These are phyloP conservation scores for Sarocladium strictum DNA, from an alignment of 2,329 filamentous ascomycete species.

Conservation along the genomic window DNA sequence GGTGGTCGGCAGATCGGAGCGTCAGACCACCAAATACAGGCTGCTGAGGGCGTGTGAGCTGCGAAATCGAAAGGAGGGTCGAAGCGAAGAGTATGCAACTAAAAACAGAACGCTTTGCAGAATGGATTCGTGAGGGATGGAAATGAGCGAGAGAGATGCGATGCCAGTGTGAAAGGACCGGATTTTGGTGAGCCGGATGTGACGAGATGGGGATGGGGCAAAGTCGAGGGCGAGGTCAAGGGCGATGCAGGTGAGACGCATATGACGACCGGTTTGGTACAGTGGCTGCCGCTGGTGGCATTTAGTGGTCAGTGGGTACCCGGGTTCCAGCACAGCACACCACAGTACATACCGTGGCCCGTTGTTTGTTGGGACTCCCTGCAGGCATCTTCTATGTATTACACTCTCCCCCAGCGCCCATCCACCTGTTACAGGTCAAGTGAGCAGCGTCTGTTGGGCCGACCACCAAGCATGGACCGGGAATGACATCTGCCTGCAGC, in stretches of 20 bases:
- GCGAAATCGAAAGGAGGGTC: not conserved
- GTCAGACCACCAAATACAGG: too few relatives aligned
- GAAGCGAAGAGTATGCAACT: not conserved
- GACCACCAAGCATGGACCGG: too few relatives aligned
- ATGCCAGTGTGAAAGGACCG: not conserved
- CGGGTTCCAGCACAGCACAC: not conserved
- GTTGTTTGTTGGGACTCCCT: too few relatives aligned
- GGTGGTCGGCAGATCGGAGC: not conserved
- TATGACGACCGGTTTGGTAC: too few relatives aligned
- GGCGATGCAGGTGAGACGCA: too few relatives aligned
- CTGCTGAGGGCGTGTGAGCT: not conserved
- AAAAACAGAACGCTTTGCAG: not conserved
- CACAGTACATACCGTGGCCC: too few relatives aligned
- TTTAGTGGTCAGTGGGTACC: too few relatives aligned
- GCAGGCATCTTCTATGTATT: too few relatives aligned
- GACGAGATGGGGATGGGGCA: not conserved
- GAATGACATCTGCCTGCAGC: not conserved
- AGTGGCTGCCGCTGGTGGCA: too few relatives aligned
- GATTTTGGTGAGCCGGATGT: not conserved
- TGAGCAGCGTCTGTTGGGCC: too few relatives aligned
- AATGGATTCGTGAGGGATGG: not conserved
- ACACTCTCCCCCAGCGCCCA: too few relatives aligned
- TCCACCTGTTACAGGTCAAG: too few relatives aligned
- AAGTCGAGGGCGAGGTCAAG: not conserved
- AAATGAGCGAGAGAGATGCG: not conserved